Base-by-base conservation (phyloP, 2,329 filamentous ascomycete species). In the Dryadomyces quercivorus region DNA sequence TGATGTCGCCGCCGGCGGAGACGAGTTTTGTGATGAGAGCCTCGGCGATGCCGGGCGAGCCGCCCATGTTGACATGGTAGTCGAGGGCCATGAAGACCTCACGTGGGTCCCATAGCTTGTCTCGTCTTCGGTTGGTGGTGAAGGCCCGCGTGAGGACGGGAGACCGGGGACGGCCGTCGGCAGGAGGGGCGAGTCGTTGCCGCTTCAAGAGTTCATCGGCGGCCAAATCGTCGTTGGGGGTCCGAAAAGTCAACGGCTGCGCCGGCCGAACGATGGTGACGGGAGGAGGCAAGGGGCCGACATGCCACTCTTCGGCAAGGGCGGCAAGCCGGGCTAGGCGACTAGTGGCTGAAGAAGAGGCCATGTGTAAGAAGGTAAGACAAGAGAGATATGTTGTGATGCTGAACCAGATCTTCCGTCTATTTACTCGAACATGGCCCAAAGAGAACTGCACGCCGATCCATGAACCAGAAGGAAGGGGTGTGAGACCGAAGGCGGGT, bases 131-230 rank as follows among this genome's bases (percentile, higher is more conserved):
- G 57, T 71, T 75, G 0, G 53, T 58, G 1, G 68, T 71, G 57
- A 75, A 75, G 12, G 72, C 71, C 9, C 71, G 69, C 45, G 65
- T 66, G 20, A 70, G 59, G 62, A 61, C 12, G 36, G 44, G 4
- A 50, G 42, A 54, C 43, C 67, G 65, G 15, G 63, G 60, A 15
- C 47, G 16, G 66, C 66, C 38, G 58, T 57, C 54, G 2, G 48
- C 16, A 2, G 21, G 6, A 5, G 53, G 36, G 3, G 52, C 44
- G 36, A 64, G 52, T 13, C 72, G 68, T 44, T 73, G 72, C 22
- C 70, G 70, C 59, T 75, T 74, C 53, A 82, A 67, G 34, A 81
- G 67, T 38, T 76, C 73, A 53, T 82, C 78, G n/a, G 77, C 78
- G 3, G 69, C 64, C 26, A 69, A 63, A 51, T 81, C 75, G 59